These are phyloP conservation scores for Penicillium sp. DNA, from an alignment of 2,329 filamentous ascomycete species.

Conservation along the genomic window DNA sequence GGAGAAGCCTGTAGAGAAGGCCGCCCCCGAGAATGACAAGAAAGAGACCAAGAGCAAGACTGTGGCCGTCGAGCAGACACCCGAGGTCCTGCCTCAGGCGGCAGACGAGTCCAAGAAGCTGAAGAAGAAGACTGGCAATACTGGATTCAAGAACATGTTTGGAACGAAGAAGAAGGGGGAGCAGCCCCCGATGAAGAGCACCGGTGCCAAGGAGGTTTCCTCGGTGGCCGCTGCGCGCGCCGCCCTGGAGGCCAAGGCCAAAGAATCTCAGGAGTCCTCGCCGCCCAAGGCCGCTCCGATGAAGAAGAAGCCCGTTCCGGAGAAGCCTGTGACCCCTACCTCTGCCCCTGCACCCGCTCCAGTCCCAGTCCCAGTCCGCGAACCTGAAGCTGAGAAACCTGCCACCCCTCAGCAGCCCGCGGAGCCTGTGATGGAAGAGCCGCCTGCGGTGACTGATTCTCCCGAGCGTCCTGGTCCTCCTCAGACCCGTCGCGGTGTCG, in stretches of 20 bases:
- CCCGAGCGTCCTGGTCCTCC: constrained; percentile 30
- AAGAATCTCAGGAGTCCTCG: constrained; percentile 31
- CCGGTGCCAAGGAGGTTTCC: constrained; percentile 30
- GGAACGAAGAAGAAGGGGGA: constrained; percentile 41
- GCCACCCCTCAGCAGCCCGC: constrained; percentile 9
- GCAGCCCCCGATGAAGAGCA: constrained; percentile 33
- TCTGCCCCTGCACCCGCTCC: not conserved
- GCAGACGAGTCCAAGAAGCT: constrained; percentile 42
- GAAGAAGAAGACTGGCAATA: constrained; percentile 43
- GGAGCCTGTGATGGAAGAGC: constrained; percentile 26
- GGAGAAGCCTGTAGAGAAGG: constrained; percentile 17
- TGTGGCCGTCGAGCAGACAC: constrained; percentile 20
- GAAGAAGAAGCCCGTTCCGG: constrained; percentile 37
- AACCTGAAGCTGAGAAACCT: constrained; percentile 6
- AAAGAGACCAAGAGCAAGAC: constrained; percentile 19
- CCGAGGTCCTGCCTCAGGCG: constrained; percentile 35
- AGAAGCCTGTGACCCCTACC: constrained; percentile 7
- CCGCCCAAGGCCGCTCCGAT: constrained; percentile 26
- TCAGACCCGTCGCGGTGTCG: constrained; percentile 49
- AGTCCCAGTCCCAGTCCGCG: not conserved
- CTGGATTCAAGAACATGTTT: constrained; percentile 47
- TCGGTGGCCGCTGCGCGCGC: constrained; percentile 45
- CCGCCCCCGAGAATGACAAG: constrained; percentile 18
- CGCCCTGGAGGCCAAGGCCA: constrained; percentile 40
- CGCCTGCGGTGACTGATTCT: constrained; percentile 2